Percentiles rank a stretch among this genome's conserved stretches.
Conservation (phyloP, 2,329 filamentous ascomycete species). For the Dactylella cylindrospora region DNA sequence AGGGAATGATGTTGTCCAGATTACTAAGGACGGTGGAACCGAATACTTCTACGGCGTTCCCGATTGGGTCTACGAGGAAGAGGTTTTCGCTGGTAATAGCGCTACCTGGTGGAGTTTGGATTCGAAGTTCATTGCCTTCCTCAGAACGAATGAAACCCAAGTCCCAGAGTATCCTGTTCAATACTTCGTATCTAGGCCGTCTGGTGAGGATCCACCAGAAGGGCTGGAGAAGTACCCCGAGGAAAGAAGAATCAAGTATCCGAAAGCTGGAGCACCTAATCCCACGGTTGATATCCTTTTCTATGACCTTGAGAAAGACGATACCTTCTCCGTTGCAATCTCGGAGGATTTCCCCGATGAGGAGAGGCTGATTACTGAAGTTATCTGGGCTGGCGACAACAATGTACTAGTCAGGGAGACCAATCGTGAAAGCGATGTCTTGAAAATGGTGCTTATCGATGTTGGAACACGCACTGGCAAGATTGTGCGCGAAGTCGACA, state of each 20-base stretch:
- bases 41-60: slow-evolving; percentile 94
- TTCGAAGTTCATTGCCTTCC: slow-evolving; percentile 84
- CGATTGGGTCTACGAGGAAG: slow-evolving; percentile 94
- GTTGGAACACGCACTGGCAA: slow-evolving; percentile 71
- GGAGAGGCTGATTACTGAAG: slow-evolving; percentile 86
- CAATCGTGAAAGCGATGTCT: slow-evolving; percentile 88
- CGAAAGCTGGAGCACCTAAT: slow-evolving; percentile 91
- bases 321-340: slow-evolving; percentile 78
- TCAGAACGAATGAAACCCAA: slow-evolving; percentile 87
- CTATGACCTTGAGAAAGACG: slow-evolving; percentile 75
- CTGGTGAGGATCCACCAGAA: slow-evolving; percentile 65
- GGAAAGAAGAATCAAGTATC: slow-evolving; percentile 90
- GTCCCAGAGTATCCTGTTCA: slow-evolving; percentile 92
- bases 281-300: slow-evolving; percentile 85
- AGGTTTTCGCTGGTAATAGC: slow-evolving; percentile 75
- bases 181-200: slow-evolving; percentile 87
- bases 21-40: slow-evolving; percentile 82
- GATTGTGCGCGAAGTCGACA: slow-evolving; percentile 75
- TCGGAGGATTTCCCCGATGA: slow-evolving; percentile 75
- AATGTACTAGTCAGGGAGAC: slow-evolving; percentile 88
- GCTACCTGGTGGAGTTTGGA: slow-evolving; percentile 96
- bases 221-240: slow-evolving; percentile 90
- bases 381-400: slow-evolving; percentile 79
- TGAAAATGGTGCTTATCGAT: slow-evolving; percentile 84
- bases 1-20: slow-evolving; percentile 64